Evolutionary conservation across 1,284 basidiomycete genomes (phyloP).

Genomic region (Cutaneotrichosporon daszewskae): DNA sequence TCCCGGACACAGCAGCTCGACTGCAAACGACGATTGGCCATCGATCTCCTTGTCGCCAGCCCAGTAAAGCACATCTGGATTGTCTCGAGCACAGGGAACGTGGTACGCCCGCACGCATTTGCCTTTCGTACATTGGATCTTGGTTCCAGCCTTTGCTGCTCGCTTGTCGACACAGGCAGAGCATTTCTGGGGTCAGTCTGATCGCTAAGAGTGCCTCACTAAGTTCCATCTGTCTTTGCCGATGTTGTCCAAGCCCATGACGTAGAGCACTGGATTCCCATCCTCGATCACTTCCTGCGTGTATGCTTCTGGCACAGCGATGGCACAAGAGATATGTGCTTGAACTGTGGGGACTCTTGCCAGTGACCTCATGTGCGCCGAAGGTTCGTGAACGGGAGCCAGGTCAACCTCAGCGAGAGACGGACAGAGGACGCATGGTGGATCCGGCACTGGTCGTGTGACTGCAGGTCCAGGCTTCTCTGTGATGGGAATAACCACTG

Average conservation of each 20-base stretch:
- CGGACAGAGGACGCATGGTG: slow-evolving; percentile 75
- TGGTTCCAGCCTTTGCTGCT: slow-evolving; percentile 72
- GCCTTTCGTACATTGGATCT: slow-evolving; percentile 85
- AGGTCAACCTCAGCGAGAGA: slow-evolving; percentile 57
- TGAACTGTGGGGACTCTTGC: slow-evolving; percentile 8
- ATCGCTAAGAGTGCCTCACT: slow-evolving; percentile 51
- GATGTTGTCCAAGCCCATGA: slow-evolving; percentile 76
- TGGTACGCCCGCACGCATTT: slow-evolving; percentile 92
- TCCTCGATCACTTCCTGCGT: slow-evolving; percentile 56
- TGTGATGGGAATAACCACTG: slow-evolving; percentile 13
- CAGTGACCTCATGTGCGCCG: slow-evolving; percentile 8
- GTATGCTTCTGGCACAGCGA: slow-evolving; percentile 77
- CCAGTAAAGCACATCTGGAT: slow-evolving; percentile 22
- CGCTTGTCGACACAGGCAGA: slow-evolving; percentile 65
- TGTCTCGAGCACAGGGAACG: slow-evolving; percentile 68
- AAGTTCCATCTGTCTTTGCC: slow-evolving; percentile 84
- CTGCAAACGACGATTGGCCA: slow-evolving; percentile 48
- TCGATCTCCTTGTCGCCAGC: slow-evolving; percentile 13
- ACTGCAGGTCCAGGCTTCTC: slow-evolving; percentile 1
- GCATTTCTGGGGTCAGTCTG: slow-evolving; percentile 65
- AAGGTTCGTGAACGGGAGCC: slow-evolving; percentile 53
- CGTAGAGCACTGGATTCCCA: slow-evolving; percentile 36
- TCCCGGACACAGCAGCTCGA: slow-evolving; percentile 67
- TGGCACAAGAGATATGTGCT: slow-evolving; percentile 65
- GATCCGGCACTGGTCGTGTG: slow-evolving; percentile 2